Percentiles rank a stretch among this genome's conserved stretches.
Conservation (phyloP, 352 stramenopile species). For the Thraustochytrium striatum region DNA sequence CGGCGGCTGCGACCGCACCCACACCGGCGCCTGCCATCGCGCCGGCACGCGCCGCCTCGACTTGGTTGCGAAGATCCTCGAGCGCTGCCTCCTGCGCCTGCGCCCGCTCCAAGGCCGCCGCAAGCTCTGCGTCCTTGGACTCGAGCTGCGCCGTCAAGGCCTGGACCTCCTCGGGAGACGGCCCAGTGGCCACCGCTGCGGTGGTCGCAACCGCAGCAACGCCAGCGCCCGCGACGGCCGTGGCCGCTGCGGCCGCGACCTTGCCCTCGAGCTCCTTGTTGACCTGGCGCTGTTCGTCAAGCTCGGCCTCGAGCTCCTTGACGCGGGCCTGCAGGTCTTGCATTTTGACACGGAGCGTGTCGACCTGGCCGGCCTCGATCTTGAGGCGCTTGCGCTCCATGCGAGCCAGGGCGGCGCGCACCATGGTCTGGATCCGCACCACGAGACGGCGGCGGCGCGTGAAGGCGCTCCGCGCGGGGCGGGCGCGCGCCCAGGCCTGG, state of each 20-base stretch:
- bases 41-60: background rate
- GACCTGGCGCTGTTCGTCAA: background rate
- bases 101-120: background rate
- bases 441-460: background rate
- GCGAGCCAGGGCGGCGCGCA: conserved; percentile 19
- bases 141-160: background rate
- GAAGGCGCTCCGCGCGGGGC: conserved; percentile 1
- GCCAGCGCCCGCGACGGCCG: background rate
- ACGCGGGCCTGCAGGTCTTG: conserved; percentile 10
- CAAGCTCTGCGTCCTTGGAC: background rate
- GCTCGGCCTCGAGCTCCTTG: conserved; percentile 11
- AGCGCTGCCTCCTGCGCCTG: background rate
- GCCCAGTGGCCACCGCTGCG: too few relatives aligned
- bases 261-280: conserved; percentile 1
- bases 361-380: conserved; percentile 26
- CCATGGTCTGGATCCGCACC: conserved; percentile 1
- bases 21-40: background rate
- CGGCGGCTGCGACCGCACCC: too few relatives aligned
- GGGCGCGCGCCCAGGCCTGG: conserved; percentile 13
- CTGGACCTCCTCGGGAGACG: too few relatives aligned
- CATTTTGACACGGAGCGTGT: conserved; percentile 15
- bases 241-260: background rate
- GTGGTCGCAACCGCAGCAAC: too few relatives aligned
- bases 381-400: conserved; percentile 3
- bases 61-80: background rate